Base-by-base conservation (phyloP, 192 early-diverging fungal genomes). In the Coemansia nantahalensis region DNA sequence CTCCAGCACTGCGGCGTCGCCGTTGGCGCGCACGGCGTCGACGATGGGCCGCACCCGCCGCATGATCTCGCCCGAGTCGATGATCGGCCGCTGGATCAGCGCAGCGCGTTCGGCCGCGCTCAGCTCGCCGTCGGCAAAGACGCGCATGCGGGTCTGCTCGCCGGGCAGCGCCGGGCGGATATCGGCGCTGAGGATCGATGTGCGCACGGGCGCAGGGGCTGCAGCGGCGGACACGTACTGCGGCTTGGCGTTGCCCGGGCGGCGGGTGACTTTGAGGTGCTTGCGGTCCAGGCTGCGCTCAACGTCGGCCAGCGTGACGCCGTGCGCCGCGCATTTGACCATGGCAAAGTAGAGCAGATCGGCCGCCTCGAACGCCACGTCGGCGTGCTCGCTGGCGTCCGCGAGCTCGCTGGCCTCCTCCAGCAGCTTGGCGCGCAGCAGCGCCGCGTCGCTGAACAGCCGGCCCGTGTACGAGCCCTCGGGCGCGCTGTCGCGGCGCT, bases 341-440 rank as follows among this genome's bases (percentile, higher is more conserved):
- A 99, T 69, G 7, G 92, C 85, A 80, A 99, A 99, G 78, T 96
- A 99, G 48, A 99, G 81, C 47, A 97, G 61, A 65, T 99, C 96
- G 14, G 96, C 95, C 8, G 93, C 87, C 71, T 99, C 94, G 81
- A 88, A 94, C 3, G 94, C 92, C 66, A 97, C 85, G 8, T 97
- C 90, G 13, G 85, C 84, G 33, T 78, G 68, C 1, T 56, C 69
- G 2, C 57, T 78, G 35, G 96, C 93, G 18, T 90, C 84, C 44
- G 90, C 92, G 24, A 99, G 62, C 68, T 97, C 96, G 10, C 86
- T 80, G 2, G 96, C 96, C 71, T 97, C 94, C 64, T 99, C 96
- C 73, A 92, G 81, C 52, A 99, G 89, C 81, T 99, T 99, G 48
- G 93, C 83, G 42, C 82, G 71, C 24, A 99, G 80, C 28, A 99